Conservation (phyloP, 352 stramenopile species). For the Globisporangium radiosum region DNA sequence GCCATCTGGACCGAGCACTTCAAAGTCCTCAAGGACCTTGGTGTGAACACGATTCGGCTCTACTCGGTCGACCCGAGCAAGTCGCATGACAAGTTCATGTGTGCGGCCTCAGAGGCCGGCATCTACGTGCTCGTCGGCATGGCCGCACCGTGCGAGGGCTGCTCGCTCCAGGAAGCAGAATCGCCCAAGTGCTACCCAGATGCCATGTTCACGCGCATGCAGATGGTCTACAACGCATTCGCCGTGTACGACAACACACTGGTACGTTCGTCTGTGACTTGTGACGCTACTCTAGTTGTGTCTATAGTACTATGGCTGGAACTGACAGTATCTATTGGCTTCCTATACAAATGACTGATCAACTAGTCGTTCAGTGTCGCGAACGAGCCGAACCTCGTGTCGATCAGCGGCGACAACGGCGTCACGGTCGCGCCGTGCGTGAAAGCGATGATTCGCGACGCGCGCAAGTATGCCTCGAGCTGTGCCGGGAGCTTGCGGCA, state of each 20-base stretch:
- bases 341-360: too few relatives aligned
- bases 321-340: background rate
- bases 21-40: constrained; percentile 43
- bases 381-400: constrained; percentile 52
- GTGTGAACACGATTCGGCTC: constrained; percentile 63
- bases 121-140: constrained; percentile 55
- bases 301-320: background rate
- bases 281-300: background rate
- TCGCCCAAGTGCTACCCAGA: constrained; percentile 44
- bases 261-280: background rate
- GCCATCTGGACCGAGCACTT: constrained; percentile 47
- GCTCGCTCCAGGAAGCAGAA: constrained; percentile 23
- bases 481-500: constrained; percentile 24
- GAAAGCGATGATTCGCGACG: constrained; percentile 43
- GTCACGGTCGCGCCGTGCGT: constrained; percentile 33
- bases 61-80: constrained; percentile 59
- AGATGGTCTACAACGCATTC: constrained; percentile 52
- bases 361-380: constrained; percentile 28
- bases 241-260: constrained; percentile 56
- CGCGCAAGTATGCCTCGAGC: constrained; percentile 31
- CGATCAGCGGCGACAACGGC: constrained; percentile 15
- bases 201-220: constrained; percentile 26
- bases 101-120: constrained; percentile 34
- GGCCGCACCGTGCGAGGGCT: constrained; percentile 30
- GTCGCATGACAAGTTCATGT: constrained; percentile 78